Evolutionary conservation across 2,329 filamentous ascomycete species (phyloP).

Genomic region (Hypoxylon sp.): DNA sequence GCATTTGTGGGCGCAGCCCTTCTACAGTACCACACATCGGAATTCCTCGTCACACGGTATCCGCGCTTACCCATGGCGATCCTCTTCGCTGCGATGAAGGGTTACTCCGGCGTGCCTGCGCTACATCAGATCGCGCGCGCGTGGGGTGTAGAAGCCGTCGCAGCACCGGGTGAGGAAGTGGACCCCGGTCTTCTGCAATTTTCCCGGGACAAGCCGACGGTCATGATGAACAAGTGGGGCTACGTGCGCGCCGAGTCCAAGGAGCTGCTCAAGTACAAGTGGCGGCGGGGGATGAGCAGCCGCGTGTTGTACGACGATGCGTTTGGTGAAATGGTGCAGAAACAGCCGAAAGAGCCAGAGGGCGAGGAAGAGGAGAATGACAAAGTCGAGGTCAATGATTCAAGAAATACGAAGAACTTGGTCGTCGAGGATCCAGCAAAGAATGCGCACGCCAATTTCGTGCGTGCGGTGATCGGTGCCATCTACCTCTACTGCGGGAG

Average conservation of each 20-base stretch:
- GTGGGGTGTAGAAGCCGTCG: conserved; percentile 94
- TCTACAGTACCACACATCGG: conserved; percentile 88
- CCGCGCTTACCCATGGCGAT: conserved; percentile 92
- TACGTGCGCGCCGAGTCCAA: conserved; percentile 67
- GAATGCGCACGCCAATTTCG: conserved; percentile 79
- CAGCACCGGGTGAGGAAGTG: conserved; percentile 88
- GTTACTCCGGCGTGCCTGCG: conserved; percentile 83
- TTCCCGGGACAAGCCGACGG: conserved; percentile 64
- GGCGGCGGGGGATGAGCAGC: conserved; percentile 80
- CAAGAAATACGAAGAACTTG: conserved; percentile 47
- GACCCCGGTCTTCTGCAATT: conserved; percentile 93
- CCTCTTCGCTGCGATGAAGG: conserved; percentile 86
- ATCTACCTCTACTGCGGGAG: conserved; percentile 89
- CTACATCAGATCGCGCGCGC: conserved; percentile 81
- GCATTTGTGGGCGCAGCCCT: conserved; percentile 85
- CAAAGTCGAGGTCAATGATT: conserved; percentile 44
- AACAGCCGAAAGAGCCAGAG: conserved; percentile 14
- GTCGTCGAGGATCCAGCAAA: conserved; percentile 42
- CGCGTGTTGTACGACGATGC: conserved; percentile 86
- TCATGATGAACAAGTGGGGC: conserved; percentile 65
- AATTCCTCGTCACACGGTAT: conserved; percentile 89
- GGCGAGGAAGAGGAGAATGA: conserved; percentile 41
- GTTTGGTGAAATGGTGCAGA: conserved; percentile 77
- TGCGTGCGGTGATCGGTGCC: conserved; percentile 86
- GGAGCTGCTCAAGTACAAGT: conserved; percentile 64